Base-by-base conservation (phyloP, 495 filamentous ascomycete species). In the Penicillium pulvis region DNA sequence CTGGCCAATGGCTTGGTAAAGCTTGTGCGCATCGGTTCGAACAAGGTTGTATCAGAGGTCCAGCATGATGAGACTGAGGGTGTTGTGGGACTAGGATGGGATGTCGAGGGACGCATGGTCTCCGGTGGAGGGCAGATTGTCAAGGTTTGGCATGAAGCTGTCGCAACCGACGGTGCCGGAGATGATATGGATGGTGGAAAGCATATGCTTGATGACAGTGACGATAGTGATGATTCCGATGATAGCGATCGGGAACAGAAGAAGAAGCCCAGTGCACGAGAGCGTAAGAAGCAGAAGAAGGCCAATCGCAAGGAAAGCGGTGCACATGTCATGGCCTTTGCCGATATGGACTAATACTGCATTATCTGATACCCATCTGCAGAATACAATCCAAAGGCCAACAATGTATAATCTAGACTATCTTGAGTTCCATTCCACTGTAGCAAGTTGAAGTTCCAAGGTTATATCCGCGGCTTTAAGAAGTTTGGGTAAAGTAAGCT, bases 11-110 rank as follows among this genome's bases (percentile, higher is more conserved):
- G 92, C 16, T 60, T 57, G 16, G 67, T 86, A 20, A 79, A 78
- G 54, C 78, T 86, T 59, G 77, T 85, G 51, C 75, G 75, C 56
- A 74, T 88, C 30, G 84, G 84, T 0, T 49, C 70, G 14, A 88
- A 88, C 62, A 83, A 84, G 67, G 78, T 88, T 19, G 66, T 85
- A 1, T 79, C 71, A 2, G 79, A 83, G 57, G 71, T 92, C 44
- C 79, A 80, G 69, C 92, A 97, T 71, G 88, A 96, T 68, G 92
- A 95, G 58, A 73, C 92, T 17, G 92, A 96, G 65, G 86, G 87
- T 17, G 90, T 96, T 14, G 81, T 92, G 9, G 85, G 83, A 11
- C 62, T 97, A 14, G 88, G 83, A 19, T 95, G 95, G 62, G 92
- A 96, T 71, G 87, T 88, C 47, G 85, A 86, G 47, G 88, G 91